Base-by-base conservation (phyloP, 345 rosid genomes). In the Gossypioides kirkii region DNA sequence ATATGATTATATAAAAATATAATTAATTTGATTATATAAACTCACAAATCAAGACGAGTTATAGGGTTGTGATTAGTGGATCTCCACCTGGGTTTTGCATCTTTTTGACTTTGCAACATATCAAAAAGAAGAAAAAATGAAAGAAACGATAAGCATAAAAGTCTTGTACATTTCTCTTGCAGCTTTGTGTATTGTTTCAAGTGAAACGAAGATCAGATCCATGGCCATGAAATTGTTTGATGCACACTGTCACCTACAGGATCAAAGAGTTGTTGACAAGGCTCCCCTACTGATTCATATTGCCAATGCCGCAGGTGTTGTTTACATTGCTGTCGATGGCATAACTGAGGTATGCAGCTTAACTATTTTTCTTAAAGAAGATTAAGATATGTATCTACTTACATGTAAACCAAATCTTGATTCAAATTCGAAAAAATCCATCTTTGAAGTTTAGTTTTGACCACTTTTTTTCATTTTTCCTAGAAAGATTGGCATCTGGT, bases 171-270 rank as follows among this genome's bases (percentile, higher is more conserved):
- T 67, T 23, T 67, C 22, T 14, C 9, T 47, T 3, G 22, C 13
- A 14, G 56, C 25, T 47, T 67, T 67, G 13, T 67, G 20, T 23
- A 46, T 47, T 13, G 52, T 46, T 23, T 67, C 55, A 7, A 46
- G 71, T 14, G 71, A 46, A 65, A 43, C 50, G 3, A 45, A 13
- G 36, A 6, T 20, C 11, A 45, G 13, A 67, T 14, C 71, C 42
- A 42, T 56, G 69, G 52, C 56, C 25, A 85, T 91, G 84, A 90
- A 88, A 74, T 75, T 95, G 77, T 95, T 95, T 66, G 99, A 95
- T 60, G 92, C 90, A 18, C 99, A 95, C 83, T 95, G 98, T 84
- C 99, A 95, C 80, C 89, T 95, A 14, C 99, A 92, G 78, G 99
- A 95, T 82, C 89, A 97, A 18, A 87, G 90, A 81, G 84, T 95